These are phyloP conservation scores for Rhodotorula diobovata DNA, from an alignment of 768 basidiomycete genomes.

Conservation along the genomic window DNA sequence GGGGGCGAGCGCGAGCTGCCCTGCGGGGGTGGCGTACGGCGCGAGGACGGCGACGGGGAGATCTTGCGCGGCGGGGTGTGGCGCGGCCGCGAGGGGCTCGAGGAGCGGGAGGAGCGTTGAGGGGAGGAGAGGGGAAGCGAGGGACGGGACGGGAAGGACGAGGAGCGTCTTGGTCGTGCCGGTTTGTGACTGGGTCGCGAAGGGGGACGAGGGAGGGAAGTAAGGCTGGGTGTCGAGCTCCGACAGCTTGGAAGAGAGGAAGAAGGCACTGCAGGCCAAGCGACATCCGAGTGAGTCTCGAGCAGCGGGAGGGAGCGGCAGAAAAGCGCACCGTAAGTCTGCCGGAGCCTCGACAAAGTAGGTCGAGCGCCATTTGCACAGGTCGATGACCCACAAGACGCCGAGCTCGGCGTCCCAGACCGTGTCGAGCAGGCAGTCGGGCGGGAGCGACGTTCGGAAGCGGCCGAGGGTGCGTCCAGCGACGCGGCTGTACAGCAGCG, in stretches of 20 bases:
- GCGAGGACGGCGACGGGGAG: background rate
- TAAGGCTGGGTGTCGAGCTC: constrained; percentile 24
- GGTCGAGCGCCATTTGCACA: constrained; percentile 26
- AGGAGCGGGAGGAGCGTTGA: background rate
- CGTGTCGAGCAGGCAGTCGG: constrained; percentile 27
- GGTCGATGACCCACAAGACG: constrained; percentile 31
- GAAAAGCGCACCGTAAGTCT: constrained; percentile 14
- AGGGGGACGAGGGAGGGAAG: background rate
- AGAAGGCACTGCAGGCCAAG: constrained; percentile 20
- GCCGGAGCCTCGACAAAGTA: constrained; percentile 23
- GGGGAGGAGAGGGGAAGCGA: background rate
- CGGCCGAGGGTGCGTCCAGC: constrained; percentile 27
- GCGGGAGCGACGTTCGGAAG: constrained; percentile 5
- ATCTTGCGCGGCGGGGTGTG: background rate
- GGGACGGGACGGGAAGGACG: constrained; percentile 16
- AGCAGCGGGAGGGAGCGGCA: background rate
- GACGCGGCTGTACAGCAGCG: constrained; percentile 29
- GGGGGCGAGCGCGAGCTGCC: background rate
- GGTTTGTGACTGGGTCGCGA: background rate
- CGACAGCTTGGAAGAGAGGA: constrained; percentile 34
- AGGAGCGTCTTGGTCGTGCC: constrained; percentile 2
- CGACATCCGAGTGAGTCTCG: background rate
- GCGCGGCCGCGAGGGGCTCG: background rate
- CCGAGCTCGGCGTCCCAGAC: constrained; percentile 16
- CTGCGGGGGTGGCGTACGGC: background rate